Conservation (phyloP, 116 monocot species). For the Trichopus zeylanicus region DNA sequence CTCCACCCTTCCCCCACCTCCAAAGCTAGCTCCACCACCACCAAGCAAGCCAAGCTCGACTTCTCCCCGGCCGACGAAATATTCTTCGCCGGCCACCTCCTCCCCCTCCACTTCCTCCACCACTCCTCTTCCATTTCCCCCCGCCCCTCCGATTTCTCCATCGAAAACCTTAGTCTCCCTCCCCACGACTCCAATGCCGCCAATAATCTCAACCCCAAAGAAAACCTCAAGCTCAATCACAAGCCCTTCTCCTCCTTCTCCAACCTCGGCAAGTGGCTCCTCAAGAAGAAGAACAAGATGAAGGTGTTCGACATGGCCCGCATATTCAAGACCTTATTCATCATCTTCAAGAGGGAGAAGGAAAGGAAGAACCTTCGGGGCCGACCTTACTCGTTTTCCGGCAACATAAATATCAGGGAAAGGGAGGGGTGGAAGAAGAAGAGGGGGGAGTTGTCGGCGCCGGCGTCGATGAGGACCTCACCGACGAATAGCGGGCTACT, state of each 20-base stretch:
- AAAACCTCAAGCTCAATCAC: conserved; percentile 11
- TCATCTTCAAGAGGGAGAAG: conserved; percentile 27
- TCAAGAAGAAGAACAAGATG: neutral
- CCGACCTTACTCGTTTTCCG: conserved; percentile 56
- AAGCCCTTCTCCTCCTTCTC: conserved; percentile 23
- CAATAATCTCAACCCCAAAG: neutral
- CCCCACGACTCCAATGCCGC: conserved; percentile 12
- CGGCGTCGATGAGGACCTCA: conserved; percentile 66
- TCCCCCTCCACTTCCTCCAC: conserved; percentile 7
- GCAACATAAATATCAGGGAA: conserved; percentile 17
- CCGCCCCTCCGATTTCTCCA: conserved; percentile 19
- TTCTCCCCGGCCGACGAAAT: too few relatives aligned
- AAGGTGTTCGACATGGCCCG: conserved; percentile 16
- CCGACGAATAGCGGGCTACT: conserved; percentile 78
- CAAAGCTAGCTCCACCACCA: neutral
- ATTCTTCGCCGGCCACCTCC: too few relatives aligned
- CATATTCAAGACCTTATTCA: conserved; percentile 25
- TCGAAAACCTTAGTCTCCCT: conserved; percentile 10
- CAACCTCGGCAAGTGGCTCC: conserved; percentile 28
- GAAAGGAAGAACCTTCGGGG: conserved; percentile 21
- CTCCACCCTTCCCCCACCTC: conserved; percentile 19
- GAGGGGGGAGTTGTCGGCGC: conserved; percentile 47
- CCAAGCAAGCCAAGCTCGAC: too few relatives aligned
- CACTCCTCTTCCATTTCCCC: conserved; percentile 35
- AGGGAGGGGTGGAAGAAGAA: conserved; percentile 22